phyloP scores from a whole-genome alignment of 2,329 filamentous ascomycete genomes.

The Colletotrichum sp. region DNA sequence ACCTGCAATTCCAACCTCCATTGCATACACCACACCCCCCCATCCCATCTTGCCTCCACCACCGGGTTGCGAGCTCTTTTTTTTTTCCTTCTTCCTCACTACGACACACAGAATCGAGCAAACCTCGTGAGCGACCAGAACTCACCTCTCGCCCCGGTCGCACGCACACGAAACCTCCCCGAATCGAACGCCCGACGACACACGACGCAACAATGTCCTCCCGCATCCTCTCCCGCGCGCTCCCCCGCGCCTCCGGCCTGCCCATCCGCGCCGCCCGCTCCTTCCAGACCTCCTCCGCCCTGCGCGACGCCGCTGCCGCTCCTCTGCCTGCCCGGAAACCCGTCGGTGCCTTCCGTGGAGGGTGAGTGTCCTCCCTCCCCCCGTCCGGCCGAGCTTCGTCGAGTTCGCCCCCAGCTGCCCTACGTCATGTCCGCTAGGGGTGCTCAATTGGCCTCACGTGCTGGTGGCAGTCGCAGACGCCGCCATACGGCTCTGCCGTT shows the following conservation, averaged over 20 bases:
- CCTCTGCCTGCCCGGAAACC: constrained; percentile 63
- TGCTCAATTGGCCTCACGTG: background rate
- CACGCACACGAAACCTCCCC: background rate
- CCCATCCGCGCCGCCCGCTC: constrained; percentile 34
- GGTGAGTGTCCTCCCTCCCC: constrained; percentile 45
- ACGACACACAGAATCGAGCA: background rate
- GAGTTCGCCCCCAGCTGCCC: background rate
- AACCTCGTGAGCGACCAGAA: background rate
- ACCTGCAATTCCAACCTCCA: background rate
- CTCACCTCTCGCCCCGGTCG: background rate
- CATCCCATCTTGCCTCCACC: background rate
- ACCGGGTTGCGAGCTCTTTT: background rate
- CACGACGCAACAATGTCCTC: constrained; percentile 48
- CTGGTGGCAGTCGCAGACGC: background rate
- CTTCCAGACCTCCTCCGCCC: constrained; percentile 57
- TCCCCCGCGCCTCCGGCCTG: constrained; percentile 32
- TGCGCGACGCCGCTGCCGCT: constrained; percentile 47
- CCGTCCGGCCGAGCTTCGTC: background rate
- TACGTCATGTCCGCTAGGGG: background rate
- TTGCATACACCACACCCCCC: background rate
- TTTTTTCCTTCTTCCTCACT: background rate
- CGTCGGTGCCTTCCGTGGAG: constrained; percentile 66
- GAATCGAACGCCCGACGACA: background rate
- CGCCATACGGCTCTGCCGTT: background rate
- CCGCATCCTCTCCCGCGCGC: constrained; percentile 46